phyloP scores from a whole-genome alignment of 352 stramenopile genomes.

The Pythium rhizo-oryzae region DNA sequence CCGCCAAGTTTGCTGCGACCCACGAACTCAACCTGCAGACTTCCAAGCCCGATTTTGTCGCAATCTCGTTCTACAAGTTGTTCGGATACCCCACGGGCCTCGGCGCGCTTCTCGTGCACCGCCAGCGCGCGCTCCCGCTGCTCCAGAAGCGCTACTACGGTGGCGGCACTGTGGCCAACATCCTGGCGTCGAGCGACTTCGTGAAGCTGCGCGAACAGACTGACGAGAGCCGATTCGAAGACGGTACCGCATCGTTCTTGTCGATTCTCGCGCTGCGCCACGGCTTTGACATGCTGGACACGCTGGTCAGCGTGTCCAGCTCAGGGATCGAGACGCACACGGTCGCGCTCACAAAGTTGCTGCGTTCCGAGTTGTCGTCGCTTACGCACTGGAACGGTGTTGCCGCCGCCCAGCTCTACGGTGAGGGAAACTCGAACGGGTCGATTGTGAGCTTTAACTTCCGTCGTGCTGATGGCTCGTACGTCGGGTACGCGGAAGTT shows the following conservation, averaged over 20 bases:
- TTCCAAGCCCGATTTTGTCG: constrained; percentile 63
- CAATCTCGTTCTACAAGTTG: constrained; percentile 86
- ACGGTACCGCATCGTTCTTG: constrained; percentile 72
- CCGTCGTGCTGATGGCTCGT: constrained; percentile 48
- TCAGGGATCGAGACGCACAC: constrained; percentile 50
- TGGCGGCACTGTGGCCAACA: constrained; percentile 64
- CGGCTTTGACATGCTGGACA: constrained; percentile 48
- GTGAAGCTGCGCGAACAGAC: constrained; percentile 32
- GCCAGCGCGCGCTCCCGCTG: constrained; percentile 37
- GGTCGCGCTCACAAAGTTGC: constrained; percentile 37
- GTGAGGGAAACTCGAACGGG: constrained; percentile 22
- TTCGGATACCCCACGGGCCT: constrained; percentile 77
- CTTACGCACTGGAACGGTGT: constrained; percentile 59
- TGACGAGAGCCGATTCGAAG: constrained; percentile 42
- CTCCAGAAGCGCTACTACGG: constrained; percentile 68
- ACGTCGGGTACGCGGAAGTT: constrained; percentile 74
- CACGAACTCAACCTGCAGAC: constrained; percentile 54
- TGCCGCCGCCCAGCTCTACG: constrained; percentile 61
- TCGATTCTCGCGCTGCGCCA: constrained; percentile 62
- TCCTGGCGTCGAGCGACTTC: constrained; percentile 51
- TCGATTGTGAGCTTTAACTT: constrained; percentile 74
- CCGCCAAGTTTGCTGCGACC: constrained; percentile 67
- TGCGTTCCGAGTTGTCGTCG: constrained; percentile 36
- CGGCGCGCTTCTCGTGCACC: constrained; percentile 55
- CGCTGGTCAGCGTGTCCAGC: constrained; percentile 58